Evolutionary conservation across 225 moss, liverwort and hornwort genomes (phyloP).

Genomic region (Polytrichum commune): DNA sequence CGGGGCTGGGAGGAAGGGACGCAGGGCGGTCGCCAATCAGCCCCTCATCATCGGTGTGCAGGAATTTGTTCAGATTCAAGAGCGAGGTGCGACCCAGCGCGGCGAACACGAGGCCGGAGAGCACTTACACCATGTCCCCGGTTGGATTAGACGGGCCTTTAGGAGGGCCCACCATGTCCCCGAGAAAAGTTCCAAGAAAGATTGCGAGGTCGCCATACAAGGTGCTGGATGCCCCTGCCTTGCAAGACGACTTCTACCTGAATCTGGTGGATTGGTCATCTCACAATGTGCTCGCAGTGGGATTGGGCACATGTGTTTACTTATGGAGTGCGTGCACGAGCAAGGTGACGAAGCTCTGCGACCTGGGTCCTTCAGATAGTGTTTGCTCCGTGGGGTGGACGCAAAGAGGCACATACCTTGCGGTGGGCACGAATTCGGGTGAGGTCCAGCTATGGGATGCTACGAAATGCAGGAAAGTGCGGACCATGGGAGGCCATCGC

Average conservation of each 20-base stretch:
- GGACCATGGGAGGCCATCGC: conserved; percentile 89
- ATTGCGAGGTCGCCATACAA: conserved; percentile 98
- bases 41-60: conserved; percentile 62
- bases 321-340: conserved; percentile 97
- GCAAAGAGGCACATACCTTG: conserved; percentile 88
- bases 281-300: conserved; percentile 92
- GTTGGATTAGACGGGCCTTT: conserved; percentile 60
- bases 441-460: conserved; percentile 99
- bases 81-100: conserved; percentile 55
- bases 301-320: conserved; percentile 94
- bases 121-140: conserved; percentile 59
- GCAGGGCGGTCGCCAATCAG: conserved; percentile 72
- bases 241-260: conserved; percentile 97
- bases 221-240: conserved; percentile 97
- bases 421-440: conserved; percentile 89
- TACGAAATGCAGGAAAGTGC: conserved; percentile 75
- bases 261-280: conserved; percentile 99
- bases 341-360: conserved; percentile 96
- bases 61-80: conserved; percentile 91
- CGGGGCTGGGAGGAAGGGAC: conserved; percentile 61
- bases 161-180: conserved; percentile 59
- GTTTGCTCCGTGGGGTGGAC: conserved; percentile 98
- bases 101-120: conserved; percentile 50
- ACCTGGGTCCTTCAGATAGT: conserved; percentile 76
- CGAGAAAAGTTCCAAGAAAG: conserved; percentile 81